Percentiles rank a stretch among this genome's conserved stretches.
Conservation (phyloP, 2,329 filamentous ascomycete genomes). For the Botrytis squamosa region DNA sequence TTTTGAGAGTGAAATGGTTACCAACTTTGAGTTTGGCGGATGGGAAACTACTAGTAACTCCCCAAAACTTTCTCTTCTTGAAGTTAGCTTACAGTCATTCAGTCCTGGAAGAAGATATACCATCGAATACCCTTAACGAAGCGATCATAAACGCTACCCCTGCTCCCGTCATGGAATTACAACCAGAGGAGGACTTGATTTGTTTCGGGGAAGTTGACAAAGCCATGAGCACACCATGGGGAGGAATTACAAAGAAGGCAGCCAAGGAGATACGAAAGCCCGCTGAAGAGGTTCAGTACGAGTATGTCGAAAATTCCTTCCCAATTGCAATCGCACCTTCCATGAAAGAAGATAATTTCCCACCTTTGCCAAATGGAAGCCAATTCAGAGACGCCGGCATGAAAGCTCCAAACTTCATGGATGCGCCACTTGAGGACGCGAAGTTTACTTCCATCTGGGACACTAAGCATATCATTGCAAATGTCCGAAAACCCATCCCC, state of each 20-base stretch:
- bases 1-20: background rate
- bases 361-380: constrained; percentile 7
- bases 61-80: background rate
- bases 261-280: background rate
- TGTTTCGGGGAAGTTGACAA: constrained; percentile 18
- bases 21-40: background rate
- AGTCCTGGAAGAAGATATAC: constrained; percentile 17
- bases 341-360: constrained; percentile 14
- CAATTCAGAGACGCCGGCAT: constrained; percentile 3
- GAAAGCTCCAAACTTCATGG: constrained; percentile 22
- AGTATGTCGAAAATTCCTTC: constrained; percentile 7
- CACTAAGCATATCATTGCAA: constrained; percentile 17
- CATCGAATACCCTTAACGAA: background rate
- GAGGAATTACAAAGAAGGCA: background rate
- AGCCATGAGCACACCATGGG: constrained; percentile 17
- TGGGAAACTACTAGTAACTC: constrained; percentile 16
- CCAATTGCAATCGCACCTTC: constrained; percentile 13
- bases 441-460: constrained; percentile 19
- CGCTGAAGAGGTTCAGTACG: constrained; percentile 10
- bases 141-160: background rate
- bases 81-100: background rate
- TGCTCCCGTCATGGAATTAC: background rate
- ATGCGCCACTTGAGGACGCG: constrained; percentile 8
- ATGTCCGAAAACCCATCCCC: constrained; percentile 18
- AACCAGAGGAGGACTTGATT: constrained; percentile 24